phyloP scores from a whole-genome alignment of 139 green algal genomes.

The Asterochloris erici region DNA sequence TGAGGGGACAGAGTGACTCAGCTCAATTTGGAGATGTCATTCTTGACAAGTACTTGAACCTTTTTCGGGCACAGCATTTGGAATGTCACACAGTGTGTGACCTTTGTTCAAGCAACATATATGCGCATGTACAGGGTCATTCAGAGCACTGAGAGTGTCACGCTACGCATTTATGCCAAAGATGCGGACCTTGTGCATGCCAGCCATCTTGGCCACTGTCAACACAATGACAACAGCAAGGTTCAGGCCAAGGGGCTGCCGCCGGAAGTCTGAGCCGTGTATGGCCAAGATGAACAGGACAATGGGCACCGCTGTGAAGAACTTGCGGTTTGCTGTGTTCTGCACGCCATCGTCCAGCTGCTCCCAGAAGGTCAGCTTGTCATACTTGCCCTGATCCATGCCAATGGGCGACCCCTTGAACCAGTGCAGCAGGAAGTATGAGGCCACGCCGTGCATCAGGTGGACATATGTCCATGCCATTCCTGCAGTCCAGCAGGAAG shows the following conservation, averaged over 20 bases:
- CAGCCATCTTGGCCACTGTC: slow-evolving; percentile 80
- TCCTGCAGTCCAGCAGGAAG: slow-evolving; percentile 15
- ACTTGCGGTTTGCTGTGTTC: slow-evolving; percentile 80
- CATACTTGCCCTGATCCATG: slow-evolving; percentile 67
- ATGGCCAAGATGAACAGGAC: slow-evolving; percentile 81
- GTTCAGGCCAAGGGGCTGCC: slow-evolving; percentile 84
- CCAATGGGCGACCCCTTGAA: slow-evolving; percentile 57
- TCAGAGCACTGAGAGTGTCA: neutral
- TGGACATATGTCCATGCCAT: slow-evolving; percentile 89
- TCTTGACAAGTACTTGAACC: too few species aligned
- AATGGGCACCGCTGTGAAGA: slow-evolving; percentile 82
- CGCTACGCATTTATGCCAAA: slow-evolving; percentile 62
- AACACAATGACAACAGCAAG: slow-evolving; percentile 74
- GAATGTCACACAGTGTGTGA: too few species aligned
- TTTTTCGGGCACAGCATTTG: too few species aligned
- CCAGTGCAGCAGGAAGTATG: slow-evolving; percentile 88
- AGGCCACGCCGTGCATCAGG: slow-evolving; percentile 71
- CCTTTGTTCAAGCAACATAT: too few species aligned
- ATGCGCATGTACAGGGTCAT: too few species aligned
- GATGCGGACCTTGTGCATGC: slow-evolving; percentile 81
- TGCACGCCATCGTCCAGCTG: slow-evolving; percentile 64
- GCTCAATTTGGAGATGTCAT: too few species aligned
- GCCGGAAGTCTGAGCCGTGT: slow-evolving; percentile 77
- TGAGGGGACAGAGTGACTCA: too few species aligned
- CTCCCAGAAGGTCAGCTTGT: slow-evolving; percentile 90